These are phyloP conservation scores for Combretum micranthum DNA, from an alignment of 345 rosid species.

Conservation along the genomic window DNA sequence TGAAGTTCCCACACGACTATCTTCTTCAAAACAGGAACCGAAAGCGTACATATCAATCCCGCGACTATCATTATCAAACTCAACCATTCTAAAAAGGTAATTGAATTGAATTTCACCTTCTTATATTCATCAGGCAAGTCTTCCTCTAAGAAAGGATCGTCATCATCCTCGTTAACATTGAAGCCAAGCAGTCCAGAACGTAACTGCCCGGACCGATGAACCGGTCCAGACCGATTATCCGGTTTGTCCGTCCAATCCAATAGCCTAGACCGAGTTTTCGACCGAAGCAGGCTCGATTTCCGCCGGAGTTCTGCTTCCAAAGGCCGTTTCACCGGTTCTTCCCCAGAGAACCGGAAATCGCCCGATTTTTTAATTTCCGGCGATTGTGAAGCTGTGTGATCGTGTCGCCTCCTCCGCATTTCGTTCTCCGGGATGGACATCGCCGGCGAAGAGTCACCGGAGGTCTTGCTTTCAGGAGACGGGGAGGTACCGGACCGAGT, in stretches of 20 bases:
- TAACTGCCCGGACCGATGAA: conserved; percentile 27
- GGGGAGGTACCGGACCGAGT: no score
- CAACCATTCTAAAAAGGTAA: conserved; percentile 58
- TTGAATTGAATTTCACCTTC: conserved; percentile 29
- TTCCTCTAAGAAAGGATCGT: conserved; percentile 60
- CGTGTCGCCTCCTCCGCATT: not conserved
- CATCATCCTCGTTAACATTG: conserved; percentile 76
- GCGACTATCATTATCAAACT: conserved; percentile 52
- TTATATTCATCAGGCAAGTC: conserved; percentile 74
- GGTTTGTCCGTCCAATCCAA: conserved; percentile 48
- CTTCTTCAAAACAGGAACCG: conserved; percentile 24
- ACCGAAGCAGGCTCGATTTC: conserved; percentile 19
- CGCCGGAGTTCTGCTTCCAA: conserved; percentile 35
- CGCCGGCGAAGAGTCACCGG: not conserved
- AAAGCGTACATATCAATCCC: conserved; percentile 49
- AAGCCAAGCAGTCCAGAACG: conserved; percentile 51
- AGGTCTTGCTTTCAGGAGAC: not conserved
- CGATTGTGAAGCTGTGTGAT: conserved; percentile 10
- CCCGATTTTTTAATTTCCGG: not conserved
- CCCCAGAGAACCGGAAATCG: not conserved
- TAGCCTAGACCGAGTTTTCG: conserved; percentile 63
- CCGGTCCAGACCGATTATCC: conserved; percentile 30
- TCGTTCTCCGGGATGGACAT: not conserved
- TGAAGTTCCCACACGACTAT: conserved; percentile 38
- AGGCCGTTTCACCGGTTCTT: conserved; percentile 48